Base-by-base conservation (phyloP, 1,284 basidiomycete species). In the Psilocybe mexicana region DNA sequence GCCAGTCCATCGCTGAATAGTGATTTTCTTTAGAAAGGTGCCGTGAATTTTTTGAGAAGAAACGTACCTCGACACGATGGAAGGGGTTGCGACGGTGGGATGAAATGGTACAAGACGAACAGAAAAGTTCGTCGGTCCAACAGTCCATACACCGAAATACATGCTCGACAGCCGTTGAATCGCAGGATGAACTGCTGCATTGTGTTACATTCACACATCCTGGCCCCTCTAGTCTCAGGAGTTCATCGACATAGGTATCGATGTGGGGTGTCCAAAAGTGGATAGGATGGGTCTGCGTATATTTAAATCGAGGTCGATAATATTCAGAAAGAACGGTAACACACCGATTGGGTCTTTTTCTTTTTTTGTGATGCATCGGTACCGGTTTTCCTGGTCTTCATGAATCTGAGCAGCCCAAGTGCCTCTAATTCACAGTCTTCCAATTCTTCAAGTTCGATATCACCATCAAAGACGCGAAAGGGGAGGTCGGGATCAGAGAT, bases 21-120 rank as follows among this genome's bases (percentile, higher is more conserved):
- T 6, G 5, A 5, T n/a, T n/a, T 5, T 44, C 14, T 5, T 2
- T 24, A 11, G 5, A 44, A 44, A 7, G 11, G 6, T 10, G n/a
- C n/a, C n/a, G n/a, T 24, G 43, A 4, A 25, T 44, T 4, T 10
- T 24, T 4, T 11, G 1, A 36, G 6, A 49, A 10, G 18, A 35
- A 2, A 60, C 55, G 18, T 55, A 36, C 46, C 64, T 53, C 49
- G 55, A 64, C 28, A 61, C 60, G 8, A 49, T 49, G 48, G 10
- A 49, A 38, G 12, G 48, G 46, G n/a, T 35, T 54, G 23, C 1
- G 12, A 2, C 25, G 54, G 54, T 28, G 50, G 11, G 10, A 33
- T 6, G 6, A 46, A 18, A 30, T 3, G 0, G 25, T 50, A 54
- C 38, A 47, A 40, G 7, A 23, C n/a, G 24, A n/a, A 0, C 5